phyloP scores from a whole-genome alignment of 192 early-diverging fungal genomes.

The Obelidium mucronatum region DNA sequence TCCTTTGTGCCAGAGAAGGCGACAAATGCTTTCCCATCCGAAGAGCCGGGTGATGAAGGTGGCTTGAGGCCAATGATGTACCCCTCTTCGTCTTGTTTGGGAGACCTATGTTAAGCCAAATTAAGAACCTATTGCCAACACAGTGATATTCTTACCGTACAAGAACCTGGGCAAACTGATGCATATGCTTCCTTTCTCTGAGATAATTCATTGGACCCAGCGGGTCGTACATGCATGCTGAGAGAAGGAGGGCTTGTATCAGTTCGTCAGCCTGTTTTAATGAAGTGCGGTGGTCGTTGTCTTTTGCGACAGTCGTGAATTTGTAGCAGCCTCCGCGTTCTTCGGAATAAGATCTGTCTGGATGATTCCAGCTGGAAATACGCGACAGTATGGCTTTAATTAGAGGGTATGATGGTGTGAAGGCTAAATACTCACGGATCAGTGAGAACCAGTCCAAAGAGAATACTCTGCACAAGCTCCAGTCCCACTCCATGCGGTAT shows the following conservation, averaged over 20 bases:
- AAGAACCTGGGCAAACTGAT: constrained; percentile 32
- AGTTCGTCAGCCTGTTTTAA: constrained; percentile 35
- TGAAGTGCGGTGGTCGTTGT: constrained; percentile 34
- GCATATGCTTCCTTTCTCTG: constrained; percentile 23
- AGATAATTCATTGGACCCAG: constrained; percentile 31
- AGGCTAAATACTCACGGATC: constrained; percentile 29
- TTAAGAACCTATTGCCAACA: background rate
- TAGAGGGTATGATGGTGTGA: background rate
- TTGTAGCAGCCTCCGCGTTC: constrained; percentile 30
- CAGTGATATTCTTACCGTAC: too few relatives aligned
- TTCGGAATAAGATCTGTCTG: constrained; percentile 21
- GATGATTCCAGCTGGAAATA: constrained; percentile 34
- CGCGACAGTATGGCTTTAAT: background rate
- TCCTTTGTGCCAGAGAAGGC: constrained; percentile 41
- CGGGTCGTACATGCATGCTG: constrained; percentile 25
- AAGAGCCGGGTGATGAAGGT: constrained; percentile 13
- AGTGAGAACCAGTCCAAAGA: constrained; percentile 40
- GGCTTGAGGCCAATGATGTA: constrained; percentile 35
- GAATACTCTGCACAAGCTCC: constrained; percentile 29
- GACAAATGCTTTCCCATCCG: constrained; percentile 32
- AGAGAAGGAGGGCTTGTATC: constrained; percentile 35
- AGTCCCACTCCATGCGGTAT: constrained; percentile 28
- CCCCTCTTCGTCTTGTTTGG: constrained; percentile 35
- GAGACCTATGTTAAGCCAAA: background rate
- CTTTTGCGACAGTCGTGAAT: constrained; percentile 30